Evolutionary conservation across 805 yeast genomes (phyloP).

Genomic region (Lipomyces japonicus): DNA sequence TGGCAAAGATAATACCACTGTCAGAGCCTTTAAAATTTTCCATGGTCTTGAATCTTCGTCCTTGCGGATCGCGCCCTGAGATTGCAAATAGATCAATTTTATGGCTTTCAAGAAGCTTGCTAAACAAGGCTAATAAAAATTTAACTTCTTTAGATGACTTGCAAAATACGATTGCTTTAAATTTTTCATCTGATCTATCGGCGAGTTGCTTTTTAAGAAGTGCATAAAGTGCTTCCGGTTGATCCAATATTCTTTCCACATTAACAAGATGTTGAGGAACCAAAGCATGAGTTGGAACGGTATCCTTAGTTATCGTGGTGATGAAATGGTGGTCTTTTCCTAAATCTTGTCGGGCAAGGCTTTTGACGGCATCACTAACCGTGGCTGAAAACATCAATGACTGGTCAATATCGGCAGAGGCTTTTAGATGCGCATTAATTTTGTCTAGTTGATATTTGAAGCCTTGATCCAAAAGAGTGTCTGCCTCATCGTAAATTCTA

Average conservation of each 20-base stretch:
- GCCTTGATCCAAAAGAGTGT: slow-evolving; percentile 76
- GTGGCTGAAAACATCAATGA: slow-evolving; percentile 87
- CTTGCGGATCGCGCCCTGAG: slow-evolving; percentile 75
- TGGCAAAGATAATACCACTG: slow-evolving; percentile 65
- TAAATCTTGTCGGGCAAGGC: slow-evolving; percentile 54
- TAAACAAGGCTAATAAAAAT: slow-evolving; percentile 37
- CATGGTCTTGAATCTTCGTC: slow-evolving; percentile 59
- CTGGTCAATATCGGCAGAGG: slow-evolving; percentile 42
- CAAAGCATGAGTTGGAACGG: slow-evolving; percentile 63
- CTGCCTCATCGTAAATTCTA: slow-evolving; percentile 87
- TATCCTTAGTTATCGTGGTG: slow-evolving; percentile 62
- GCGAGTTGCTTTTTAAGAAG: slow-evolving; percentile 68
- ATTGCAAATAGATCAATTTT: slow-evolving; percentile 34
- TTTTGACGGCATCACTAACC: slow-evolving; percentile 61
- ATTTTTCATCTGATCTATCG: slow-evolving; percentile 43
- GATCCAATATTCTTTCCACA: slow-evolving; percentile 35
- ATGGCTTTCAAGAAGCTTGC: slow-evolving; percentile 4
- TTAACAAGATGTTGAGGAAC: slow-evolving; percentile 48
- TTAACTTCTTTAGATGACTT: slow-evolving; percentile 73
- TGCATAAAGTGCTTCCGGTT: slow-evolving; percentile 55
- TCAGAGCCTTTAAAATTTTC: slow-evolving; percentile 48
- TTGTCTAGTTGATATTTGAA: slow-evolving; percentile 63
- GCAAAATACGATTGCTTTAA: slow-evolving; percentile 78
- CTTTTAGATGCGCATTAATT: slow-evolving; percentile 51
- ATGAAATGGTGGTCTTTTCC: slow-evolving; percentile 54